Evolutionary conservation across 2,329 filamentous ascomycete genomes (phyloP), one percentile per base, ranked within the genome.

Genomic region (Trichoderma koningii): DNA sequence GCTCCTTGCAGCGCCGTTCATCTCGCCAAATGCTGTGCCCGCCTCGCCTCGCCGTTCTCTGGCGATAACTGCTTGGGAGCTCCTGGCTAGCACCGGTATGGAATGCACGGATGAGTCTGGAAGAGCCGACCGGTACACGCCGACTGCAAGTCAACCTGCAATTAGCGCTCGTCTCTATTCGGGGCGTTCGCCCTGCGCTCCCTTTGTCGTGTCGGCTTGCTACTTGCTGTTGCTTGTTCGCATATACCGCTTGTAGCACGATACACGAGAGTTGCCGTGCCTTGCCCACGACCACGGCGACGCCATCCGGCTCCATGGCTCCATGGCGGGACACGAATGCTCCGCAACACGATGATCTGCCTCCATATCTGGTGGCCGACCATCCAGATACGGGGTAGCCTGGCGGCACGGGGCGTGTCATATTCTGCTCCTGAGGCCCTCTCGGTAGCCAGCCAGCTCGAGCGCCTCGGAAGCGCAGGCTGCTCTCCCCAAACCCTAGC

Each of bases 291-390:
- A 45, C 23, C 53, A 62, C 38, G 59, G 38, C 59, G 26, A 62
- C 48, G 59, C 34, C 34, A 14, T 41, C 59, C 59, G 38, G 47
- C 47, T 34, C 59, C 59, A 50, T 30, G 26, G 57, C 23, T 44
- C 57, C 57, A 61, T 61, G 57, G 38, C 48, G 56, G 63, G 41
- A 62, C 50, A 48, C 41, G 34, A 44, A 63, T 62, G 63, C 63
- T 65, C 63, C 63, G 63, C 55, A 65, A 47, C 63, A n/a, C 48
- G 59, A 65, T 45, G 63, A 65, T 65, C 63, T 53, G 28, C 56
- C 63, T 65, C 63, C 56, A 47, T 62, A 52, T 65, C 50, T 55
- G 56, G 62, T 62, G 59, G 51, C 48, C 55, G 63, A 50, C 47
- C 44, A 42, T 57, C 53, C 56, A 62, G 63, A 55, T 41, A 65